A percentile compares a stretch with the other conserved stretches of the same genome.
Evolutionary conservation across 2,329 filamentous ascomycete genomes (phyloP).

Genomic region (Tolypocladium capitatum): DNA sequence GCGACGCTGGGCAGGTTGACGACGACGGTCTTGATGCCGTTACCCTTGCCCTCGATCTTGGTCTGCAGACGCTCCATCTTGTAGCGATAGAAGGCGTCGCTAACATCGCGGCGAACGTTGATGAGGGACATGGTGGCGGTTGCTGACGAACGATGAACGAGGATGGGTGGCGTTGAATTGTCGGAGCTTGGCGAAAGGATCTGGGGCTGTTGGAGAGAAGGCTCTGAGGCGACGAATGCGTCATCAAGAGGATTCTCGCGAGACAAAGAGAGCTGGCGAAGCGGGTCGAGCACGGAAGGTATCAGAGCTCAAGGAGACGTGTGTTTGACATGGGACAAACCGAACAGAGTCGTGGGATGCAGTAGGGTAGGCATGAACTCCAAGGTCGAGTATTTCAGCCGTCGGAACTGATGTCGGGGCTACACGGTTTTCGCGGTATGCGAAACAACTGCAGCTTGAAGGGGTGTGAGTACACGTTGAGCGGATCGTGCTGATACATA

Average conservation of each 20-base stretch:
- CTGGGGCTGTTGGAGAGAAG: slow-evolving; percentile 6
- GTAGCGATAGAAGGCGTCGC: slow-evolving; percentile 99
- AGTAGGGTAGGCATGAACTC: slow-evolving; percentile 47
- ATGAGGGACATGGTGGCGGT: slow-evolving; percentile 80
- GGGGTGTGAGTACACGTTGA: slow-evolving; percentile 89
- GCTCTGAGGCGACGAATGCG: slow-evolving; percentile 15
- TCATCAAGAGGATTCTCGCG: slow-evolving; percentile 21
- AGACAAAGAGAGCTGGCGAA: background rate
- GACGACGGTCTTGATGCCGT: slow-evolving; percentile 97
- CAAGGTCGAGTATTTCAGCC: slow-evolving; percentile 52
- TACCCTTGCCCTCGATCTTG: slow-evolving; percentile 99
- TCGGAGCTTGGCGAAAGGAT: slow-evolving; percentile 3
- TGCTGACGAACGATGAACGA: slow-evolving; percentile 5
- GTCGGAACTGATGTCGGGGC: slow-evolving; percentile 78
- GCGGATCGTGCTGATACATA: slow-evolving; percentile 96
- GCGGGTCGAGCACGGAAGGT: slow-evolving; percentile 28
- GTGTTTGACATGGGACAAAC: slow-evolving; percentile 43
- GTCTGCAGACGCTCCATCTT: slow-evolving; percentile 99
- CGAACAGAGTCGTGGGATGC: slow-evolving; percentile 30
- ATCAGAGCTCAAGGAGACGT: slow-evolving; percentile 42
- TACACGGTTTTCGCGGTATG: slow-evolving; percentile 89
- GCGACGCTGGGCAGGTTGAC: slow-evolving; percentile 94
- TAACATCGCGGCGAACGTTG: slow-evolving; percentile 97
- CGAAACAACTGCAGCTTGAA: slow-evolving; percentile 95
- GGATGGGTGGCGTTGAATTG: background rate